Conservation (phyloP, 140 eudicot species). For the Stevia rebaudiana region DNA sequence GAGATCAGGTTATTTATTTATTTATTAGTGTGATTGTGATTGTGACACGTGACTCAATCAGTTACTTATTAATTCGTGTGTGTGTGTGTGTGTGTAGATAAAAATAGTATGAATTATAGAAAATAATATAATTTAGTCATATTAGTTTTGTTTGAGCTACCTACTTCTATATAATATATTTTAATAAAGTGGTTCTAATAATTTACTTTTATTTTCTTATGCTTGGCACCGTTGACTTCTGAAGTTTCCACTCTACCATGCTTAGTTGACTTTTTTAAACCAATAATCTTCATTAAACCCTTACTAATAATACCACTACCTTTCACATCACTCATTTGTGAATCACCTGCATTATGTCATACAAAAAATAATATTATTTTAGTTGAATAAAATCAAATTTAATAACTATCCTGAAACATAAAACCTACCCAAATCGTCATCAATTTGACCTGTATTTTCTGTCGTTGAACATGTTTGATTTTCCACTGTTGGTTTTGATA, state of each 20-base stretch:
- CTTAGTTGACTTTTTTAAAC: slow-evolving; percentile 54
- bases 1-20: too few relatives aligned
- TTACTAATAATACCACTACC: slow-evolving; percentile 34
- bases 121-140: neutral
- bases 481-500: slow-evolving; percentile 34
- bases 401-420: neutral
- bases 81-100: too few relatives aligned
- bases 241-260: slow-evolving; percentile 30
- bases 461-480: slow-evolving; percentile 41
- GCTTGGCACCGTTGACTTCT: slow-evolving; percentile 29
- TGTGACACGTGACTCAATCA: too few relatives aligned
- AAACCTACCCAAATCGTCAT: slow-evolving; percentile 29
- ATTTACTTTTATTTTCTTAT: slow-evolving; percentile 61
- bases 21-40: too few relatives aligned
- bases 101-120: too few relatives aligned
- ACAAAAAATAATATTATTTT: neutral
- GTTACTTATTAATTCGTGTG: too few relatives aligned
- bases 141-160: neutral
- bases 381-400: neutral
- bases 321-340: slow-evolving; percentile 30
- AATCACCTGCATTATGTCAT: slow-evolving; percentile 36
- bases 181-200: neutral
- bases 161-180: neutral
- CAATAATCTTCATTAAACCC: slow-evolving; percentile 63
- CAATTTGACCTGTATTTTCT: slow-evolving; percentile 26